phyloP scores from a whole-genome alignment of 2,329 filamentous ascomycete species.

The Penicillium griseofulvum region DNA sequence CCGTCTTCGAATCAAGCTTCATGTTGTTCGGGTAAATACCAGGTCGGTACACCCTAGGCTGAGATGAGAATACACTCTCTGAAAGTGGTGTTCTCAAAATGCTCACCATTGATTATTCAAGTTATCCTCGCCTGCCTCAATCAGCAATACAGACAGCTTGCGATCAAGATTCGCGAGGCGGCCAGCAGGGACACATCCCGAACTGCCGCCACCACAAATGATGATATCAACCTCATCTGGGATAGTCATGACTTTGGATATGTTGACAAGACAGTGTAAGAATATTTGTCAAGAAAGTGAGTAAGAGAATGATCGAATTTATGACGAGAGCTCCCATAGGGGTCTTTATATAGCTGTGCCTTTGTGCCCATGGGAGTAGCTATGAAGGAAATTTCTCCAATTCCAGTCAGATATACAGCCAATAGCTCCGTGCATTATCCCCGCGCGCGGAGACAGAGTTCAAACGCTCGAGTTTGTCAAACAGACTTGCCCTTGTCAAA shows the following conservation, averaged over 20 bases:
- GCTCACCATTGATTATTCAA: conserved; percentile 68
- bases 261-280: not conserved
- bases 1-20: conserved; percentile 77
- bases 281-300: not conserved
- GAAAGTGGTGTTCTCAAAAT: too few relatives aligned
- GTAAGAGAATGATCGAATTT: not conserved
- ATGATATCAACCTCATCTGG: conserved; percentile 81
- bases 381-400: not conserved
- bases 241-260: conserved; percentile 53
- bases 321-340: not conserved
- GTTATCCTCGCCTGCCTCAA: conserved; percentile 70
- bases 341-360: not conserved
- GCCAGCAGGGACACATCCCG: conserved; percentile 40
- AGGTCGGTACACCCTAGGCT: conserved; percentile 64
- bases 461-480: not conserved
- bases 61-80: not conserved
- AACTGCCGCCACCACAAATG: conserved; percentile 71
- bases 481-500: not conserved
- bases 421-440: not conserved
- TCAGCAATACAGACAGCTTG: conserved; percentile 67
- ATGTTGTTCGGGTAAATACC: conserved; percentile 77
- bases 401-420: not conserved
- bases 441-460: conserved; percentile 8
- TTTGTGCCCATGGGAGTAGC: not conserved
- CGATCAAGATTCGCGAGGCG: conserved; percentile 71